Percentiles rank a stretch among this genome's conserved stretches.
Evolutionary conservation across 805 yeast species (phyloP).

Genomic region (Cephaloascus albidus): DNA sequence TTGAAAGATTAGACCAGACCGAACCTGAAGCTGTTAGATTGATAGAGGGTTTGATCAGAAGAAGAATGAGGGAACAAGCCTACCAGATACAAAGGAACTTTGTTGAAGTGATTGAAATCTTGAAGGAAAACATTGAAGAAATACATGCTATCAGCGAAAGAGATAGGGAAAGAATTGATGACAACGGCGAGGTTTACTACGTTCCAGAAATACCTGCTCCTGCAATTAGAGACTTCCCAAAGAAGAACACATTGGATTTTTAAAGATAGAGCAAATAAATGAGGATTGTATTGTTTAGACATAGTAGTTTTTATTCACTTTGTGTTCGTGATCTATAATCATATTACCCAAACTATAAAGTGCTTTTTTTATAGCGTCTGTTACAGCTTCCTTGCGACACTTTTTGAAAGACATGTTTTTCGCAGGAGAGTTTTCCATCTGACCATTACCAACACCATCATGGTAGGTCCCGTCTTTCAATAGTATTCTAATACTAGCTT

Average conservation of each 20-base stretch:
- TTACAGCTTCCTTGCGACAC: conserved; percentile 38
- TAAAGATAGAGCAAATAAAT: conserved; percentile 13
- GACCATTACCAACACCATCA: conserved; percentile 29
- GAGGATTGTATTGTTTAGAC: no score
- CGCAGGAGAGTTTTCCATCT: conserved; percentile 18
- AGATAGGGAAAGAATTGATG: conserved; percentile 85
- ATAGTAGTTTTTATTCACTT: conserved; percentile 20
- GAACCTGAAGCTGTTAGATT: conserved; percentile 65
- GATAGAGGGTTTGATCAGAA: conserved; percentile 67
- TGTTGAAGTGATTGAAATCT: conserved; percentile 42
- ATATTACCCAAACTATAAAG: conserved; percentile 23
- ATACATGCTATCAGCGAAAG: conserved; percentile 75
- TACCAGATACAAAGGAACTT: conserved; percentile 65
- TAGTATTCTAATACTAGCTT: conserved; percentile 21
- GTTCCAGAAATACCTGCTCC: conserved; percentile 75
- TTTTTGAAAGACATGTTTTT: conserved; percentile 24
- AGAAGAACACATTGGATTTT: conserved; percentile 48
- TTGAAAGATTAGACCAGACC: conserved; percentile 72
- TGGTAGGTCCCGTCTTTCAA: conserved; percentile 34
- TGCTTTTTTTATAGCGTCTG: conserved; percentile 34
- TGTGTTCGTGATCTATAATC: conserved; percentile 17
- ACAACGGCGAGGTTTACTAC: conserved; percentile 73
- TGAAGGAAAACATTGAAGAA: conserved; percentile 59
- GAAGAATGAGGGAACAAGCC: conserved; percentile 71
- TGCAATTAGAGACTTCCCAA: conserved; percentile 51